Evolutionary conservation across 345 rosid species (phyloP), one percentile per base, ranked within the genome.

Genomic region (Gossypium bickii): DNA sequence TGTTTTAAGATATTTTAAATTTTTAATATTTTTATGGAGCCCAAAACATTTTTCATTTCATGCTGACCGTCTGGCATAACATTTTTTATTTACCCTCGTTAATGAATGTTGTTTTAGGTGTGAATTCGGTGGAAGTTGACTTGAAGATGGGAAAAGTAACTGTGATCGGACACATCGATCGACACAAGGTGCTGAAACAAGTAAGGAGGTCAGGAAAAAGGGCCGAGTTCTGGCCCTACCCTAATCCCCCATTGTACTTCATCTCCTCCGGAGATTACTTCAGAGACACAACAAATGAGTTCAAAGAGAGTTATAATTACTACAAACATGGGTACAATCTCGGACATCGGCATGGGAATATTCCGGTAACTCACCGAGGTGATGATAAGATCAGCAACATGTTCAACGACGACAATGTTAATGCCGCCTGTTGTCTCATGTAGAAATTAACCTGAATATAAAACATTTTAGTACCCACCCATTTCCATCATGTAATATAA

Each of bases 151-250:
- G 88, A 57, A 92, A 82, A 84, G 94, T 89, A 47, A 92, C 87
- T 0, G 97, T 85, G 47, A 84, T 92, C 17, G 98, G 97, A 13
- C 90, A 94, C 48, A 91, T 92, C 4, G 98, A 92, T 9, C 87
- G 94, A 34, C 88, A 92, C 86, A 94, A 89, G 84, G 92, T 94
- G 43, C 81, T 94, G 12, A 90, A 88, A 82, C 82, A 87, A 10
- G 97, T 92, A 73, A 88, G 98, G 66, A 88, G 97, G 77, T 83
- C 87, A 0, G 97, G 98, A 13, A 92, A 94, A 80, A 87, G 94
- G 81, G 98, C 94, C 0, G 98, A 94, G 77, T 94, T 92, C 76
- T 92, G 94, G 94, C 98, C 97, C 0, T 92, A 89, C 77, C 96
- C 98, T 1, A 75, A 93, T 15, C 82, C 83, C 8, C 97, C 98